A percentile compares a stretch with the other conserved stretches of the same genome.
Evolutionary conservation across 352 stramenopile genomes (phyloP).

Genomic region (Pythium pyrilobum): DNA sequence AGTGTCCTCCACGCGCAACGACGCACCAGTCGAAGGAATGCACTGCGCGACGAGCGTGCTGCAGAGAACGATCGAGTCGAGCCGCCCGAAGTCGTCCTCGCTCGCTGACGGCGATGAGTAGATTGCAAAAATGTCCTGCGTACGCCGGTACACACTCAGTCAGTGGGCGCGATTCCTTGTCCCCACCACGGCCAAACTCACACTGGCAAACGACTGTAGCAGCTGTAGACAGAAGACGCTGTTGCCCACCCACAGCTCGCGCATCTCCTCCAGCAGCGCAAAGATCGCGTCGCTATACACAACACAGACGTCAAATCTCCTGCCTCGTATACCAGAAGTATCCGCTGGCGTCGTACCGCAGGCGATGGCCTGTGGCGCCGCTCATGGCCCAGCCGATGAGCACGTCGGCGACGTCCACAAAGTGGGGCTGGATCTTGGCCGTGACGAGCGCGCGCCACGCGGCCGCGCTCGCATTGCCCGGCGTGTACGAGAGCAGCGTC

Average conservation of each 20-base stretch:
- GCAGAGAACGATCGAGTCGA: conserved; percentile 26
- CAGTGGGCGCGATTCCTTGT: not conserved
- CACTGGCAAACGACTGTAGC: conserved; percentile 20
- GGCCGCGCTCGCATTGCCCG: not conserved
- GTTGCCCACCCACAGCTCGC: conserved; percentile 25
- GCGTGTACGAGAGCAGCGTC: conserved; percentile 17
- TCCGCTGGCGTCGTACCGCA: too few relatives aligned
- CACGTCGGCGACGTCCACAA: conserved; percentile 28
- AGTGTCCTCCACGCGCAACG: too few relatives aligned
- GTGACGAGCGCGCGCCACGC: conserved; percentile 14
- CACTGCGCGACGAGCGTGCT: conserved; percentile 25
- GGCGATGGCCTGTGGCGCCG: conserved; percentile 8
- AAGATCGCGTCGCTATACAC: conserved; percentile 19
- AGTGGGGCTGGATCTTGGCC: conserved; percentile 24
- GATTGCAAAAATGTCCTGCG: conserved; percentile 22
- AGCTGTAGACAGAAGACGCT: conserved; percentile 29
- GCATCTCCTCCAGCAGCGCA: conserved; percentile 22
- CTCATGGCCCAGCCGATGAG: conserved; percentile 29
- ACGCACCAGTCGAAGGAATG: conserved; percentile 14
- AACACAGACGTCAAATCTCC: too few relatives aligned
- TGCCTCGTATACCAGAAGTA: too few relatives aligned
- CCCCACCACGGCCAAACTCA: conserved; percentile 2
- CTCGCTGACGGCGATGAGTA: conserved; percentile 1
- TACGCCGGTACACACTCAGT: not conserved
- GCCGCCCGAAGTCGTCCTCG: conserved; percentile 11